Evolutionary conservation across 805 yeast species (phyloP).

Genomic region (Wickerhamiella spandovensis): DNA sequence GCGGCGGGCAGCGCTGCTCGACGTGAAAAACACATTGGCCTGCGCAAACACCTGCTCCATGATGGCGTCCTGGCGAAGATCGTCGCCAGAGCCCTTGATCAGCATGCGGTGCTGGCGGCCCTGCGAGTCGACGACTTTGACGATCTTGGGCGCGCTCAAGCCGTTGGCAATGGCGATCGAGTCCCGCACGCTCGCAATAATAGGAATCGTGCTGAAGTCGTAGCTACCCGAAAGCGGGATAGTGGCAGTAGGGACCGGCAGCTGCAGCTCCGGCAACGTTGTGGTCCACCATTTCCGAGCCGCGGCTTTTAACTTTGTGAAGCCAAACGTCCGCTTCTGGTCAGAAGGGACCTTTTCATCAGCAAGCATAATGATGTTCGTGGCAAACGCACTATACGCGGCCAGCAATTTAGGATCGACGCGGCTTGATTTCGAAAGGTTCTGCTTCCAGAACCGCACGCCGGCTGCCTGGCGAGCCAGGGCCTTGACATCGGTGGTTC

Average conservation of each 20-base stretch:
- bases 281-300: conserved; percentile 47
- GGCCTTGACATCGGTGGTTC: not conserved
- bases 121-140: conserved; percentile 38
- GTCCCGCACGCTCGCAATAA: conserved; percentile 33
- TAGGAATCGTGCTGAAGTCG: conserved; percentile 35
- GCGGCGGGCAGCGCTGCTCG: conserved; percentile 41
- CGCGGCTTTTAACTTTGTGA: not conserved
- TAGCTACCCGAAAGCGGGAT: conserved; percentile 32
- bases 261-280: conserved; percentile 28
- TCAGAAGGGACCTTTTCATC: conserved; percentile 6
- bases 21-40: conserved; percentile 52
- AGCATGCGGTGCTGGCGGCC: conserved; percentile 50
- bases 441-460: not conserved
- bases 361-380: conserved; percentile 2
- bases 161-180: conserved; percentile 66
- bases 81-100: conserved; percentile 69
- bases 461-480: not conserved
- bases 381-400: not conserved
- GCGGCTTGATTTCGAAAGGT: not conserved
- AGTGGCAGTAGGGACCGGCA: conserved; percentile 58
- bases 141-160: conserved; percentile 74
- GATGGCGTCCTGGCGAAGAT: conserved; percentile 85
- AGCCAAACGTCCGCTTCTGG: not conserved
- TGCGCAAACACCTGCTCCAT: conserved; percentile 95
- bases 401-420: not conserved